A percentile compares a stretch with the other conserved stretches of the same genome.
Evolutionary conservation across 2,329 filamentous ascomycete species (phyloP).

Genomic region (Blumeria hordei): DNA sequence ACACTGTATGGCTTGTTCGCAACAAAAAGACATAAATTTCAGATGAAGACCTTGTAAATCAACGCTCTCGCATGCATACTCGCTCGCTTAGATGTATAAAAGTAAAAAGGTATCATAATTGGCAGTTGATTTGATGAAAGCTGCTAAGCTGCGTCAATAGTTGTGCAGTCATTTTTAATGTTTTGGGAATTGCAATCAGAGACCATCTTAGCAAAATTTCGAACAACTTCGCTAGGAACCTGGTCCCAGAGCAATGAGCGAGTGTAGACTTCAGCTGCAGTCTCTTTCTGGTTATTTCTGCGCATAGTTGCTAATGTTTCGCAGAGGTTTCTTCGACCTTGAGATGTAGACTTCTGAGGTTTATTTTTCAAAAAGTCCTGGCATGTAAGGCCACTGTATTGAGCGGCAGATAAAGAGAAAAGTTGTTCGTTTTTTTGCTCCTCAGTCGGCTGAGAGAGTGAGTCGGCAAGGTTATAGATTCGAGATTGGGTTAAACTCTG

Average conservation of each 20-base stretch:
- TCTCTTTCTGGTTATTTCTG: constrained; percentile 36
- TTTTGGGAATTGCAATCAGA: constrained; percentile 34
- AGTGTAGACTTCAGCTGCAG: constrained; percentile 73
- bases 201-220: constrained; percentile 80
- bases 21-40: constrained; percentile 12
- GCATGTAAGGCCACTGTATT: constrained; percentile 68
- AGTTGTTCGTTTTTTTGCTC: constrained; percentile 73
- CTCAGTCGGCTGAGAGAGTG: constrained; percentile 50
- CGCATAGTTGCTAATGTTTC: constrained; percentile 65
- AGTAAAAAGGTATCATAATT: too few relatives aligned
- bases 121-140: too few relatives aligned
- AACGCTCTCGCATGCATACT: constrained; percentile 13
- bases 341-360: constrained; percentile 27
- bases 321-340: constrained; percentile 49
- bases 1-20: too few relatives aligned
- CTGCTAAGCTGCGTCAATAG: too few relatives aligned
- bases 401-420: constrained; percentile 63
- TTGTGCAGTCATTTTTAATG: too few relatives aligned
- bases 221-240: constrained; percentile 75
- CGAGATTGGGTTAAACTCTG: constrained; percentile 29
- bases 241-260: constrained; percentile 84
- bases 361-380: constrained; percentile 39
- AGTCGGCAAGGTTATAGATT: constrained; percentile 41
- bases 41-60: constrained; percentile 14
- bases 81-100: constrained; percentile 7